These are phyloP conservation scores for Penicillium subrubescens DNA, from an alignment of 495 filamentous ascomycete genomes.

Conservation along the genomic window DNA sequence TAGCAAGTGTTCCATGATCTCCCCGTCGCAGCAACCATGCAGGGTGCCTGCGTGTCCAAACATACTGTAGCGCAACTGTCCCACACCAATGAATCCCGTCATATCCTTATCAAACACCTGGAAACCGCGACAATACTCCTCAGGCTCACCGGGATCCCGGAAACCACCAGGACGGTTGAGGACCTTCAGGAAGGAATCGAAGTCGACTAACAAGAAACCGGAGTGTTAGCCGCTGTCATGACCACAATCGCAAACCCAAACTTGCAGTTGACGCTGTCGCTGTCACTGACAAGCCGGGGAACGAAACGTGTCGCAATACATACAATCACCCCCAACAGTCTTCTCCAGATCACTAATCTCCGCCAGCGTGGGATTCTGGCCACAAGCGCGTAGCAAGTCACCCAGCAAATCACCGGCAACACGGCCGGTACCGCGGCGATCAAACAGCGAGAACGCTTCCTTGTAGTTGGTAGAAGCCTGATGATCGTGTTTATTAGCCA, in stretches of 20 bases:
- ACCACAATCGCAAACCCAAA: background rate
- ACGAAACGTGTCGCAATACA: conserved; percentile 34
- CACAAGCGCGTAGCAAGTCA: conserved; percentile 92
- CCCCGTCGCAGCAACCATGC: background rate
- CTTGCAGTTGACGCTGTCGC: too few species aligned
- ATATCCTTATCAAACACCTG: conserved; percentile 99
- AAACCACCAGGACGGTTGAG: conserved; percentile 97
- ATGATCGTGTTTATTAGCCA: conserved; percentile 44
- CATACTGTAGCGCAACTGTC: conserved; percentile 86
- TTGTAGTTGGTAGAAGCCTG: conserved; percentile 99
- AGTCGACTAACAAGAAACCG: conserved; percentile 70
- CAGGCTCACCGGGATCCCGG: conserved; percentile 94
- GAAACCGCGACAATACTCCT: conserved; percentile 97
- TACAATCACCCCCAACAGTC: conserved; percentile 85
- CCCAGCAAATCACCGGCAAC: conserved; percentile 84
- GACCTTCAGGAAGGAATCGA: conserved; percentile 92
- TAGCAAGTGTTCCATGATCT: background rate
- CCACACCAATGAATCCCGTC: conserved; percentile 96
- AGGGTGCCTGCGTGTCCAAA: background rate
- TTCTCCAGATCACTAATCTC: conserved; percentile 92
- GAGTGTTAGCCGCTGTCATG: background rate
- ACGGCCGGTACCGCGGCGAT: conserved; percentile 93
- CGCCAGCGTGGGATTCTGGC: conserved; percentile 92
- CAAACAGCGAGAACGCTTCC: conserved; percentile 99
- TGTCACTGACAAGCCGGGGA: too few species aligned